These are phyloP conservation scores for Brassica nigra DNA, from an alignment of 345 rosid genomes.

Conservation along the genomic window DNA sequence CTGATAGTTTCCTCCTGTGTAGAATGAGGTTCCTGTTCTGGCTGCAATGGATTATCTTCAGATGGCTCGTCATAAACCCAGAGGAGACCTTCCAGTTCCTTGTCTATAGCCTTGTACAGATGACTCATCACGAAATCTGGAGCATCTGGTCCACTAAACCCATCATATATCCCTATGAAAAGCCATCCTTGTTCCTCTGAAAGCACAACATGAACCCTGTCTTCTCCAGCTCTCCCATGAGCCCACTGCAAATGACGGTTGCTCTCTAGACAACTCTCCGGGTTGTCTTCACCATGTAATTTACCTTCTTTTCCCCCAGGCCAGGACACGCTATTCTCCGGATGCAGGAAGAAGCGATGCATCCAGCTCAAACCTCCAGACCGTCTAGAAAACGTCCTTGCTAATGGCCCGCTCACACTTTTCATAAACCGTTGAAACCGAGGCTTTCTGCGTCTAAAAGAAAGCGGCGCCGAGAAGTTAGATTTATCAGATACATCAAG, in stretches of 20 bases:
- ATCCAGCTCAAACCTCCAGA: conserved; percentile 75
- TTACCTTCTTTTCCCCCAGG: conserved; percentile 61
- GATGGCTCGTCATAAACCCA: conserved; percentile 81
- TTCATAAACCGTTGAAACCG: conserved; percentile 73
- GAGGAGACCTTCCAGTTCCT: conserved; percentile 85
- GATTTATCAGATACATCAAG: conserved; percentile 78
- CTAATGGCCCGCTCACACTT: conserved; percentile 88
- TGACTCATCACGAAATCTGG: conserved; percentile 90
- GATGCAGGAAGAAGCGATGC: conserved; percentile 75
- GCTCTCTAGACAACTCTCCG: conserved; percentile 58
- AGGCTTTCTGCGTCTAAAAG: conserved; percentile 63
- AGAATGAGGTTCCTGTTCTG: conserved; percentile 42
- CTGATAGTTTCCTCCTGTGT: conserved; percentile 38
- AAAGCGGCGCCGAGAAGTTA: conserved; percentile 90
- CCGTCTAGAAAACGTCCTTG: conserved; percentile 83
- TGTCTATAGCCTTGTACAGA: conserved; percentile 83
- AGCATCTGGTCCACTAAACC: conserved; percentile 98
- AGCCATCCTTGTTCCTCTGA: conserved; percentile 99
- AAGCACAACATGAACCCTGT: conserved; percentile 92
- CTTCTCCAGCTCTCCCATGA: conserved; percentile 99
- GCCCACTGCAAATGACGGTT: conserved; percentile 94
- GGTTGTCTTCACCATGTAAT: conserved; percentile 58
- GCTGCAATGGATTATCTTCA: conserved; percentile 42
- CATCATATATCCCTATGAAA: conserved; percentile 96
- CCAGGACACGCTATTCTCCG: conserved; percentile 72